Percentiles rank a stretch among this genome's conserved stretches.
These are phyloP conservation scores for Populus euphratica DNA, from an alignment of 345 rosid genomes.

Conservation along the genomic window DNA sequence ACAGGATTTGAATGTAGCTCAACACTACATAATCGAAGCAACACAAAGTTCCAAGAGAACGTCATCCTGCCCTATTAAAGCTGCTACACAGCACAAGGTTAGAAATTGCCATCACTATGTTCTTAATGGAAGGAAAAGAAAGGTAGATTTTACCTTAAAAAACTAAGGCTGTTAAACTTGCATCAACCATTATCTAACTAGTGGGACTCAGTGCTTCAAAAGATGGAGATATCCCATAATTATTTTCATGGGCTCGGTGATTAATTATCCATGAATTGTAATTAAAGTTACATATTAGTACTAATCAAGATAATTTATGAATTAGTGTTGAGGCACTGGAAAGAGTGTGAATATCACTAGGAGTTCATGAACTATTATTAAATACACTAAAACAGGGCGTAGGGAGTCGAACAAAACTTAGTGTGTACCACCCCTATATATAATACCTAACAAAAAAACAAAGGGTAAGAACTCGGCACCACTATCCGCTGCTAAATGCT, in stretches of 20 bases:
- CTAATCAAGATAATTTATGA: neutral
- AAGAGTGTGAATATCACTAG: neutral
- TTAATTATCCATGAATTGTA: constrained; percentile 7
- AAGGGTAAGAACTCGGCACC: constrained; percentile 16
- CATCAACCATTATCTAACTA: too few species aligned
- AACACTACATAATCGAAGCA: too few species aligned
- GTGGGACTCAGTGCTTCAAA: neutral
- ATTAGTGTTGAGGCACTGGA: neutral
- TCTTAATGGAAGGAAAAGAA: too few species aligned
- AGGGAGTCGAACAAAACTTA: constrained; percentile 31
- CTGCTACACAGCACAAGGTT: too few species aligned
- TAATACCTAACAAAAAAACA: constrained; percentile 3
- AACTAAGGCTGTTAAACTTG: too few species aligned
- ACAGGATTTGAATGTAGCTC: too few species aligned
- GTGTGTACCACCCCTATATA: constrained; percentile 13
- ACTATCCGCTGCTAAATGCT: constrained; percentile 15
- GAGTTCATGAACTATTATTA: neutral
- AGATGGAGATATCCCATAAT: neutral
- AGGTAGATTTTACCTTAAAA: too few species aligned
- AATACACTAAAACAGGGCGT: constrained; percentile 10
- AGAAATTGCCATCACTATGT: too few species aligned
- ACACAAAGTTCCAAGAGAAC: too few species aligned
- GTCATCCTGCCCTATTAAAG: too few species aligned
- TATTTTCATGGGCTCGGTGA: neutral
- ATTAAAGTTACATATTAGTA: neutral